A percentile compares a stretch with the other conserved stretches of the same genome.
Evolutionary conservation across 2,329 filamentous ascomycete genomes (phyloP).

Genomic region (Teratosphaeria epicoccoides): DNA sequence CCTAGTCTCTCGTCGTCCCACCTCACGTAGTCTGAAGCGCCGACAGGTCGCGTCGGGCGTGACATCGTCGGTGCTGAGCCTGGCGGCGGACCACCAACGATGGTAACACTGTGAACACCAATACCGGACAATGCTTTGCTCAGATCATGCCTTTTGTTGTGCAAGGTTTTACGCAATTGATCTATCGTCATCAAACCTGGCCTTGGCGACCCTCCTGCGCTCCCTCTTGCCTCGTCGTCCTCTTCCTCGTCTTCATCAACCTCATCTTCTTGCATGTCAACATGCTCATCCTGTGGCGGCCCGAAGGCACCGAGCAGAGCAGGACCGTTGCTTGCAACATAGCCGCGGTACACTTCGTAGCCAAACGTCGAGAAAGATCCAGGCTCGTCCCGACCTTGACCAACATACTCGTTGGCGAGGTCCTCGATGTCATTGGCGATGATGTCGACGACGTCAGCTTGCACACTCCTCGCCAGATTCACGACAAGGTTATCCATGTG

Average conservation of each 20-base stretch:
- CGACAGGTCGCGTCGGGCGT: background rate
- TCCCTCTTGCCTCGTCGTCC: background rate
- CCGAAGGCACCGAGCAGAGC: background rate
- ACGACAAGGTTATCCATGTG: constrained; percentile 51
- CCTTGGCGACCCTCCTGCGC: background rate
- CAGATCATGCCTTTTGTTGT: constrained; percentile 11
- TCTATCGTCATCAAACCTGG: constrained; percentile 9
- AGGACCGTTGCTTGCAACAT: constrained; percentile 11
- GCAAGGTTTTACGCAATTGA: constrained; percentile 16
- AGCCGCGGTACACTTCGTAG: constrained; percentile 44
- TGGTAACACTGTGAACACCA: constrained; percentile 11
- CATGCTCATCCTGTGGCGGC: background rate
- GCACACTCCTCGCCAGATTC: constrained; percentile 49
- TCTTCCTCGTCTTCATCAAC: constrained; percentile 35
- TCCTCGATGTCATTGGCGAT: constrained; percentile 60
- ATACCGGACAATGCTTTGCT: constrained; percentile 14
- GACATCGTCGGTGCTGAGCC: background rate
- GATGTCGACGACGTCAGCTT: constrained; percentile 57
- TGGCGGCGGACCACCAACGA: constrained; percentile 8
- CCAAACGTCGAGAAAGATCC: constrained; percentile 36
- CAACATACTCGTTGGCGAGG: constrained; percentile 59
- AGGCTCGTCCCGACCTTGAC: constrained; percentile 41
- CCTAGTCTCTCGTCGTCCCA: constrained; percentile 23
- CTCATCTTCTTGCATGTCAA: constrained; percentile 30
- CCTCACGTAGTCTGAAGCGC: constrained; percentile 1